Evolutionary conservation across 2,329 filamentous ascomycete genomes (phyloP), one percentile per base, ranked within the genome.

Genomic region (Penicillium glabrum): DNA sequence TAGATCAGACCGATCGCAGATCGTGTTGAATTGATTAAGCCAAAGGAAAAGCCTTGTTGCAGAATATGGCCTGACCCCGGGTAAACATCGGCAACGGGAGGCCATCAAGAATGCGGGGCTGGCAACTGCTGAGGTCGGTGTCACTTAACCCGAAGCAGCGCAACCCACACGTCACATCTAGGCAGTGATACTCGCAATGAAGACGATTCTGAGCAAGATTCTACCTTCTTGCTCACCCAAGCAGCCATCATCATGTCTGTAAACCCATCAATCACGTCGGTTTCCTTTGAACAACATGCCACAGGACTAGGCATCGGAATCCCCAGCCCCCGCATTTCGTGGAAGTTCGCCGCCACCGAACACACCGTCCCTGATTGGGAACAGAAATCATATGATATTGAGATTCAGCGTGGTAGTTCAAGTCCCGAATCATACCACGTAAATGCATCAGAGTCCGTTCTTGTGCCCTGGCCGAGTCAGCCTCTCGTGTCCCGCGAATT

Each of bases 351-450:
- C 35, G 54, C 50, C 8, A 26, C 59, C 27, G 39, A 48, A 16
- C 39, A 53, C 21, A 56, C 50, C n/a, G 21, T 51, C n/a, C 33
- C 37, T 3, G 47, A 64, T 13, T 72, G 69, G 69, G 56, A 60
- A 14, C 69, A 72, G 50, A 59, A 51, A 5, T 56, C 62, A 16
- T 71, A 71, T 50, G 68, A 71, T 3, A 51, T 72, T 23, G 54
- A 68, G 29, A 51, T 70, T 39, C 5, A 29, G 14, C 60, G 51
- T 5, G 26, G 51, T 33, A 43, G 11, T 13, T 47, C 35, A 21
- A 7, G 23, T 24, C n/a, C 45, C 35, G 57, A 67, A 27, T 33
- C 24, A 27, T 60, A 64, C 27, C 51, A 59, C 14, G 56, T 66
- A 3, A 45, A 61, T 16, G 56, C 58, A 33, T 23, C 41, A 6